phyloP scores from a whole-genome alignment of 2,329 filamentous ascomycete genomes.

The Emericellopsis cladophorae region DNA sequence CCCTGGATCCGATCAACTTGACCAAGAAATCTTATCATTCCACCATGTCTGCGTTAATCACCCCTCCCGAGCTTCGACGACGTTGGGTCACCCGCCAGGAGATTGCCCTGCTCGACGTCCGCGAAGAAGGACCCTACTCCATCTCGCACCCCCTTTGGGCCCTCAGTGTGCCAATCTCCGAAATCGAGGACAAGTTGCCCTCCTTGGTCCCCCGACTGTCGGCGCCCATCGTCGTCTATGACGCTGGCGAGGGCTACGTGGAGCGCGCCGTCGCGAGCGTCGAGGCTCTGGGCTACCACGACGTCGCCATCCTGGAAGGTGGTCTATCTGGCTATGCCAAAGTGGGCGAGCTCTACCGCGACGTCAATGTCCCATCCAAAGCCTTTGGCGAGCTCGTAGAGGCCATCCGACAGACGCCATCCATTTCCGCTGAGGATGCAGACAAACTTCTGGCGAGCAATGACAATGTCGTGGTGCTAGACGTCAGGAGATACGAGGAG shows the following conservation, averaged over 20 bases:
- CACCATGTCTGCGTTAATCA: constrained; percentile 10
- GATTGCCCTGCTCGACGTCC: constrained; percentile 15
- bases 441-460: constrained; percentile 11
- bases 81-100: constrained; percentile 11
- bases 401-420: constrained; percentile 15
- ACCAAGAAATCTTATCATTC: no score
- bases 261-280: constrained; percentile 10
- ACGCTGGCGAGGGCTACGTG: constrained; percentile 14
- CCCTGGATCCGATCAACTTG: no score
- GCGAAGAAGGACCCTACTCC: constrained; percentile 16
- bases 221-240: constrained; percentile 14
- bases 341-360: constrained; percentile 15
- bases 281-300: constrained; percentile 10
- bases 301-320: constrained; percentile 12
- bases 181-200: constrained; percentile 13
- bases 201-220: constrained; percentile 12
- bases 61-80: constrained; percentile 8
- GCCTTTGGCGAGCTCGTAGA: constrained; percentile 18
- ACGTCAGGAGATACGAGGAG: constrained; percentile 14
- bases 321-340: constrained; percentile 11
- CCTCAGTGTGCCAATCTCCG: constrained; percentile 14
- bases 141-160: constrained; percentile 14
- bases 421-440: constrained; percentile 11
- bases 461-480: constrained; percentile 12
- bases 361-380: constrained; percentile 17